Percentiles rank a stretch among this genome's conserved stretches.
Conservation (phyloP, 1,284 basidiomycete species). For the Sanghuangporus sanghuang region DNA sequence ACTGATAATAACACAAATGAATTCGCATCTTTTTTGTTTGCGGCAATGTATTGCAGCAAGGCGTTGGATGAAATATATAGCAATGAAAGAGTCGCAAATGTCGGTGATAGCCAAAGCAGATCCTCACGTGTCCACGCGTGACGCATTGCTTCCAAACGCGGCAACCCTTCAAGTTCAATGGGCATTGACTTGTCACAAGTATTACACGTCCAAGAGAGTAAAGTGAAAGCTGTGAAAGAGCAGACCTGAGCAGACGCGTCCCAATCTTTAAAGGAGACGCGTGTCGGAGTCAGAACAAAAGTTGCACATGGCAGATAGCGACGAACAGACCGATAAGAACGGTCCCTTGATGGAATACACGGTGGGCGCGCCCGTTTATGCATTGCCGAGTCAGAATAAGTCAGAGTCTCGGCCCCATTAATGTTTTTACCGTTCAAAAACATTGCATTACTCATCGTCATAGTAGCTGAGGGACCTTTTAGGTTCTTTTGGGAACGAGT, state of each 20-base stretch:
- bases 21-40: not conserved
- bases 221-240: not conserved
- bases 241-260: not conserved
- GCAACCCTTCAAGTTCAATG: not conserved
- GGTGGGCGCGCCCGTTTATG: no score
- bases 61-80: not conserved
- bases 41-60: not conserved
- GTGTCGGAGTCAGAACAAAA: no score
- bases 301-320: no score
- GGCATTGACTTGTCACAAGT: not conserved
- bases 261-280: no score
- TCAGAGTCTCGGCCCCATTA: no score
- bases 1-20: not conserved
- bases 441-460: no score
- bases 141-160: not conserved
- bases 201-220: not conserved
- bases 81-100: conserved; percentile 2
- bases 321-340: no score
- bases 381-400: no score
- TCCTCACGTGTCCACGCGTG: not conserved
- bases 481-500: no score
- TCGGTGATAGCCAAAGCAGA: conserved; percentile 3
- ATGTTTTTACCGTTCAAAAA: no score
- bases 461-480: no score
- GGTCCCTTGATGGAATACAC: no score